phyloP scores from a whole-genome alignment of 495 filamentous ascomycete species.

The Venustampulla echinocandica region DNA sequence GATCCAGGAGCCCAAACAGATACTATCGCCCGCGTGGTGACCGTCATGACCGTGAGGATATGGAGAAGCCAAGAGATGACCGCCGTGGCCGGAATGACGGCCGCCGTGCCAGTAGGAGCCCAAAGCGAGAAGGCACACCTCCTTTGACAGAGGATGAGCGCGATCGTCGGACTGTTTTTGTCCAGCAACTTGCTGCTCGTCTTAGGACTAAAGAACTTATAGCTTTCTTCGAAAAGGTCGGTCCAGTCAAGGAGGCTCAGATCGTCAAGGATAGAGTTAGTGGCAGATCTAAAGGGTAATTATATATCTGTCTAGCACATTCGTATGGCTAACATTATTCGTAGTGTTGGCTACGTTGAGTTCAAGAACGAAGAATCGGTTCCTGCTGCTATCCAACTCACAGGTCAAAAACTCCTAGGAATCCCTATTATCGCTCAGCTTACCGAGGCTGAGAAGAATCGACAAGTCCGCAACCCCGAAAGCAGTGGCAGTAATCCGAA shows the following conservation, averaged over 20 bases:
- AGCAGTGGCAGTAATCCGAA: slow-evolving; percentile 52
- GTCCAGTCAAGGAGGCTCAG: slow-evolving; percentile 93
- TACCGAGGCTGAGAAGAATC: slow-evolving; percentile 99
- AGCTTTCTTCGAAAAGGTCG: slow-evolving; percentile 92
- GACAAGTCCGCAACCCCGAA: slow-evolving; percentile 82
- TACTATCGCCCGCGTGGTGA: slow-evolving; percentile 69
- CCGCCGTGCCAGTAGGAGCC: slow-evolving; percentile 41
- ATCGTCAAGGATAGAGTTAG: slow-evolving; percentile 99
- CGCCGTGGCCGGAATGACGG: slow-evolving; percentile 48
- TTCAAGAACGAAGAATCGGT: slow-evolving; percentile 97
- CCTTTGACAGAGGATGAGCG: slow-evolving; percentile 90
- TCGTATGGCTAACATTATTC: slow-evolving; percentile 25
- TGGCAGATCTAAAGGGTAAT: slow-evolving; percentile 94
- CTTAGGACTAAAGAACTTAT: slow-evolving; percentile 88
- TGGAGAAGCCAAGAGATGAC: slow-evolving; percentile 35
- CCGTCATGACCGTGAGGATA: slow-evolving; percentile 38
- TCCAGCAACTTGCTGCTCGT: slow-evolving; percentile 92
- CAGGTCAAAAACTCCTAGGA: slow-evolving; percentile 95
- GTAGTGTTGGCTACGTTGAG: slow-evolving; percentile 97
- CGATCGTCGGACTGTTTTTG: slow-evolving; percentile 93
- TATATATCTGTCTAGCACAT: slow-evolving; percentile 11
- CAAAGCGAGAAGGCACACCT: slow-evolving; percentile 40
- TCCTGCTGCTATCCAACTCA: slow-evolving; percentile 88
- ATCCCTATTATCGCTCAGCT: slow-evolving; percentile 98
- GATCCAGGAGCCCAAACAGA: slow-evolving; percentile 69